Conservation (phyloP, 2,329 filamentous ascomycete genomes). For the Shiraia bambusicola region DNA sequence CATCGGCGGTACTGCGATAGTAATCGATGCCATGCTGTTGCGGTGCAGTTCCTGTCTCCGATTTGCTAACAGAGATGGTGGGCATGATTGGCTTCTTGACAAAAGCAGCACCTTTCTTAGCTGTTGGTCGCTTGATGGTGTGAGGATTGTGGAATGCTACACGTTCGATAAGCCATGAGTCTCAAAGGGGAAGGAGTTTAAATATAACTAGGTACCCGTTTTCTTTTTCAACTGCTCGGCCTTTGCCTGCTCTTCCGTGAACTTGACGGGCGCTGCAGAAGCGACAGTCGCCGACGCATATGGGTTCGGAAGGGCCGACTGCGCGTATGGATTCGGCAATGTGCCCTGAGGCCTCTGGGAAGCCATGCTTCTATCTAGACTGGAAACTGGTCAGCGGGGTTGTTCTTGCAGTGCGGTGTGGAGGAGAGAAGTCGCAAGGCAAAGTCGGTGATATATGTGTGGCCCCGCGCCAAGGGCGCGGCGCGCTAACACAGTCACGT, state of each 20-base stretch:
- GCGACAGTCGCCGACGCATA: slow-evolving; percentile 29
- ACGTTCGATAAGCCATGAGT: slow-evolving; percentile 31
- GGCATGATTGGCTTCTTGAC: slow-evolving; percentile 31
- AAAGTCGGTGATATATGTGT: background rate
- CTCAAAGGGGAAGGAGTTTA: slow-evolving; percentile 21
- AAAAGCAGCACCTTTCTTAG: slow-evolving; percentile 23
- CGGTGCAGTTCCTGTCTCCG: slow-evolving; percentile 13
- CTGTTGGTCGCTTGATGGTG: slow-evolving; percentile 36
- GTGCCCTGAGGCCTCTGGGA: slow-evolving; percentile 26
- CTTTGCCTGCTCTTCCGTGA: slow-evolving; percentile 34
- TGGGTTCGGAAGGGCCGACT: slow-evolving; percentile 30
- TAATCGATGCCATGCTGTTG: slow-evolving; percentile 31
- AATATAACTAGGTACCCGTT: slow-evolving; percentile 36
- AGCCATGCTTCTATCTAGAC: slow-evolving; percentile 21
- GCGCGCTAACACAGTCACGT: slow-evolving; percentile 14
- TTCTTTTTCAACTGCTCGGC: slow-evolving; percentile 34
- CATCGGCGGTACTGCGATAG: slow-evolving; percentile 81
- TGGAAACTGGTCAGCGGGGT: too few relatives aligned
- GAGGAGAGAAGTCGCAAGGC: background rate
- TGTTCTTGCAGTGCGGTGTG: too few relatives aligned
- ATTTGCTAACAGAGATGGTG: slow-evolving; percentile 14
- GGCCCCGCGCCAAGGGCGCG: too few relatives aligned
- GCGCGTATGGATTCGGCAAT: slow-evolving; percentile 33
- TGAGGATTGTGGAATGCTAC: slow-evolving; percentile 39
- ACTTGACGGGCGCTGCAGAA: slow-evolving; percentile 31